Conservation (phyloP, 805 yeast species). For the Jamesozyma spencerorum region DNA sequence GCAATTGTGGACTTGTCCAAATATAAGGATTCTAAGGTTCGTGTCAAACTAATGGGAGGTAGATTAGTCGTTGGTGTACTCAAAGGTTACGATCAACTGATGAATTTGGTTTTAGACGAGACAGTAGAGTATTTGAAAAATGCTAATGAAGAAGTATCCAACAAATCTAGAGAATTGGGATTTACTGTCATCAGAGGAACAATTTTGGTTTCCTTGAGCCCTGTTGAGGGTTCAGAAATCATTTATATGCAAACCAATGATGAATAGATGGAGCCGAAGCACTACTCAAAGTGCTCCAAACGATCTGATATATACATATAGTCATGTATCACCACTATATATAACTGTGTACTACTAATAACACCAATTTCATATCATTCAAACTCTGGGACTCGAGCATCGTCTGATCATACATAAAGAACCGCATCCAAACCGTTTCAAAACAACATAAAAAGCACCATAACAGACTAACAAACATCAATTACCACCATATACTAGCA, state of each 20-base stretch:
- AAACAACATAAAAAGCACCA: too few species aligned
- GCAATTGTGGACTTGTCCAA: constrained; percentile 75
- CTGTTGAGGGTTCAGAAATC: constrained; percentile 28
- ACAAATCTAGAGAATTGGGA: constrained; percentile 60
- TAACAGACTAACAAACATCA: too few species aligned
- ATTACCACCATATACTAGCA: background rate
- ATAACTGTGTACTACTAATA: background rate
- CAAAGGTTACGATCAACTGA: constrained; percentile 75
- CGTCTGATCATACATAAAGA: too few species aligned
- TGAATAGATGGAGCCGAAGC: background rate
- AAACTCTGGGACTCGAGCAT: background rate
- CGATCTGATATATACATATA: background rate
- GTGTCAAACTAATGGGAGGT: constrained; percentile 79
- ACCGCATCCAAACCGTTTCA: too few species aligned
- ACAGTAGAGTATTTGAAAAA: constrained; percentile 53
- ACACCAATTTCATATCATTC: background rate
- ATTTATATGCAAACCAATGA: constrained; percentile 19
- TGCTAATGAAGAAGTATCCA: constrained; percentile 59
- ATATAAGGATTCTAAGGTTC: constrained; percentile 61
- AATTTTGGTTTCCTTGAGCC: constrained; percentile 40
- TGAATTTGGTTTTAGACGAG: constrained; percentile 69
- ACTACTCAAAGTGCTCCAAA: background rate
- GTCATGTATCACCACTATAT: too few species aligned
- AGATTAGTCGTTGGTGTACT: constrained; percentile 72
- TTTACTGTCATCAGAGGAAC: constrained; percentile 83